These are phyloP conservation scores for Xanthoceras sorbifolium DNA, from an alignment of 345 rosid genomes.

Conservation along the genomic window DNA sequence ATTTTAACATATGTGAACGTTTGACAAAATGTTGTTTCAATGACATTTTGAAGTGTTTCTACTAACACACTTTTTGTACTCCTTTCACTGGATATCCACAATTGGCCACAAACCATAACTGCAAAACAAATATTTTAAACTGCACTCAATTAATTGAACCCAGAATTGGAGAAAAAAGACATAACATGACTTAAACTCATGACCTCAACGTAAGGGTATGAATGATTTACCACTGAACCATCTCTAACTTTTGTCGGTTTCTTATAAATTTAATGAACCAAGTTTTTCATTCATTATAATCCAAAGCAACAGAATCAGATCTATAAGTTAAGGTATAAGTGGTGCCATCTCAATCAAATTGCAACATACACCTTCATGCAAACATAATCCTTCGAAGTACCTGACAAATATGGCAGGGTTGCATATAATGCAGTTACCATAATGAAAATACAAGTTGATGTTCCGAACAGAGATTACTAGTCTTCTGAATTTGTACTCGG, in stretches of 20 bases:
- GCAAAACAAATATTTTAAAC: not conserved
- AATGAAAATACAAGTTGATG: constrained; percentile 5
- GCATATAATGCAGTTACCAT: not conserved
- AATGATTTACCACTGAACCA: no score
- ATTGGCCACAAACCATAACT: not conserved
- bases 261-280: no score
- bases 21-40: no score
- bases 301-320: not conserved
- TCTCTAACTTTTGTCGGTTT: no score
- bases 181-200: no score
- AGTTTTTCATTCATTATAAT: not conserved
- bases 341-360: not conserved
- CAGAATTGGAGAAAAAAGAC: no score
- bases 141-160: not conserved
- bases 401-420: constrained; percentile 2
- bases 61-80: no score
- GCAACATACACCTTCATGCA: not conserved
- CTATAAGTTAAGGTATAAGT: not conserved
- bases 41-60: no score
- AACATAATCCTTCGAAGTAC: not conserved
- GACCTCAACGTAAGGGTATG: no score
- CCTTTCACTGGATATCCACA: not conserved
- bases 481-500: constrained; percentile 18
- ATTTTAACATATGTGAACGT: no score
- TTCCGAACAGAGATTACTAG: not conserved